Evolutionary conservation across 1,139 yeast species (phyloP).

Genomic region (Candida mesenterica): DNA sequence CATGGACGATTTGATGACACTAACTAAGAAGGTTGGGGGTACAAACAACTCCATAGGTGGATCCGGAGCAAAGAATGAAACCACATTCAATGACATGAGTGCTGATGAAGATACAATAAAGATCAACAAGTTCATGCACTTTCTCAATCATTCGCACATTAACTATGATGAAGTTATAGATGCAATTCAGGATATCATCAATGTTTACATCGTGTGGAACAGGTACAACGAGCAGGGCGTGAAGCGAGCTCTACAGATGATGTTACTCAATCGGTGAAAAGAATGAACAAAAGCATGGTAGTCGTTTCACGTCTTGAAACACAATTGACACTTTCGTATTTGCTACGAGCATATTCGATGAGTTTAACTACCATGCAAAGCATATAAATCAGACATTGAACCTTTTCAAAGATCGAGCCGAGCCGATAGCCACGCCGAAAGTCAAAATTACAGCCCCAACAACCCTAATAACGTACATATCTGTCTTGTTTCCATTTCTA

Average conservation of each 20-base stretch:
- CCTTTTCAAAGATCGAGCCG: too few species aligned
- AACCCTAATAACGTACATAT: too few species aligned
- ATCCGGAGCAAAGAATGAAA: conserved; percentile 3
- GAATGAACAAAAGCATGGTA: conserved; percentile 1
- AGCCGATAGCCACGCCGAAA: too few species aligned
- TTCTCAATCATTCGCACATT: conserved; percentile 72
- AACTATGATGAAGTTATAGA: conserved; percentile 75
- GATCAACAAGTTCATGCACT: conserved; percentile 56
- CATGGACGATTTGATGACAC: conserved; percentile 39
- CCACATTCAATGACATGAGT: conserved; percentile 27
- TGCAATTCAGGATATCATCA: conserved; percentile 77
- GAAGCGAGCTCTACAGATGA: conserved; percentile 41
- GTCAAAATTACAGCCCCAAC: too few species aligned
- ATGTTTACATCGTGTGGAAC: conserved; percentile 83
- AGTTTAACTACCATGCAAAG: too few species aligned
- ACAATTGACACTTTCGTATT: too few species aligned
- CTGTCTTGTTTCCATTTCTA: too few species aligned
- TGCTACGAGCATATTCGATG: too few species aligned
- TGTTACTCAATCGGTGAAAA: conserved; percentile 34
- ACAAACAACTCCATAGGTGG: conserved; percentile 3
- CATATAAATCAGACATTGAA: too few species aligned
- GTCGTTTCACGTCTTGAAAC: too few species aligned
- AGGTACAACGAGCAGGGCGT: conserved; percentile 63
- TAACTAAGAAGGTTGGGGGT: conserved; percentile 17
- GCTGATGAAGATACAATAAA: conserved; percentile 43